Evolutionary conservation across 805 yeast genomes (phyloP).

Genomic region (Diddensiella caesifluorescens): DNA sequence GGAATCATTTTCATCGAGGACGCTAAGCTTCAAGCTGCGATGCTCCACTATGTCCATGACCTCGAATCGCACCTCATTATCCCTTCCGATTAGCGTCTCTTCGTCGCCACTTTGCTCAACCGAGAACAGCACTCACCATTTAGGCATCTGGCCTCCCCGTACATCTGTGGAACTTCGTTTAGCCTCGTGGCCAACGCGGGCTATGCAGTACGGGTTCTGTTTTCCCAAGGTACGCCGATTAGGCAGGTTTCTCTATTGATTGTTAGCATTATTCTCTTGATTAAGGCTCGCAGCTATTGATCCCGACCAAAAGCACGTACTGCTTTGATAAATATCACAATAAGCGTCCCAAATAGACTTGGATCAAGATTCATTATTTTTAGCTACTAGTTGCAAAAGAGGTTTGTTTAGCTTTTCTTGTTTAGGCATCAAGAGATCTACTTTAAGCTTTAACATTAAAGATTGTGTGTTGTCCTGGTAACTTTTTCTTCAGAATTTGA

Average conservation of each 20-base stretch:
- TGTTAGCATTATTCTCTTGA: too few species aligned
- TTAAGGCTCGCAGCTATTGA: not conserved
- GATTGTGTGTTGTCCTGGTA: too few species aligned
- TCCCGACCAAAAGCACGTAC: constrained; percentile 20
- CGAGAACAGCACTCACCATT: constrained; percentile 77
- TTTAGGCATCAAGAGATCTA: too few species aligned
- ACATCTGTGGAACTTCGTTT: constrained; percentile 70
- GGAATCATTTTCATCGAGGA: constrained; percentile 78
- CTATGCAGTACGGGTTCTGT: constrained; percentile 85
- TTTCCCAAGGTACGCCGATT: constrained; percentile 83
- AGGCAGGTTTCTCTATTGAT: constrained; percentile 72
- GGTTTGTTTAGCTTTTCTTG: too few species aligned
- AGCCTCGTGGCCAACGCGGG: constrained; percentile 76
- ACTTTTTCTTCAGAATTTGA: too few species aligned
- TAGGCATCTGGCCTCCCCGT: constrained; percentile 93
- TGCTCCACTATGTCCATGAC: constrained; percentile 33
- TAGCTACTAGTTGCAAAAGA: too few species aligned
- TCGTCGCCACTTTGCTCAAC: not conserved
- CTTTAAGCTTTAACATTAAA: too few species aligned
- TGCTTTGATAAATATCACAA: constrained; percentile 52
- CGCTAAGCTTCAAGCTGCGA: constrained; percentile 61
- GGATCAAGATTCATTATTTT: constrained; percentile 16
- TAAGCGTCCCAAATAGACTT: constrained; percentile 45
- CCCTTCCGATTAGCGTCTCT: constrained; percentile 16
- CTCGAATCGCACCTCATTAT: constrained; percentile 34